Conservation (phyloP, 108 stramenopile species). For the Discostella stelligeroides region DNA sequence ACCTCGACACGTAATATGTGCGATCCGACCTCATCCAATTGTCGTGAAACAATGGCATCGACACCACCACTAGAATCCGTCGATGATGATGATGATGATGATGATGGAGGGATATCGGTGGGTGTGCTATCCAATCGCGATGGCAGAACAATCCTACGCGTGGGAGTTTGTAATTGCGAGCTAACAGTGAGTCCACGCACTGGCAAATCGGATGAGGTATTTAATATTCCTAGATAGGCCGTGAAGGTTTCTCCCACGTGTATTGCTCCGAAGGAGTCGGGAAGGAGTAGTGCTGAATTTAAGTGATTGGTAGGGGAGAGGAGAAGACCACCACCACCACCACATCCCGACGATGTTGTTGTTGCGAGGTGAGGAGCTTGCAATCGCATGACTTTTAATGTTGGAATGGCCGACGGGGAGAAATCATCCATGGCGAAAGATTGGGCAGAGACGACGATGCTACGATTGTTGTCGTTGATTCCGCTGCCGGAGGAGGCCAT, state of each 20-base stretch:
- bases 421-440: constrained; percentile 26
- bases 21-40: constrained; percentile 79
- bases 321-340: not conserved
- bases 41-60: constrained; percentile 79
- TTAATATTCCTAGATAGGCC: constrained; percentile 81
- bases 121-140: constrained; percentile 55
- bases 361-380: constrained; percentile 75
- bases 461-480: too few relatives aligned
- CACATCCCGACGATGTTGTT: constrained; percentile 11
- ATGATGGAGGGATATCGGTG: constrained; percentile 16
- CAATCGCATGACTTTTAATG: constrained; percentile 86
- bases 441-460: not conserved
- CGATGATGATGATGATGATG: too few relatives aligned
- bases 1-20: constrained; percentile 88
- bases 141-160: constrained; percentile 62
- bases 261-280: constrained; percentile 82
- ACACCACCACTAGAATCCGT: constrained; percentile 59
- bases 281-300: constrained; percentile 64
- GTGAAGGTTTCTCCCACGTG: constrained; percentile 85
- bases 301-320: constrained; percentile 43
- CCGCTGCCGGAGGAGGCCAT: too few relatives aligned
- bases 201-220: constrained; percentile 48
- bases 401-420: constrained; percentile 63
- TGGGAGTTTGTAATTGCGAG: constrained; percentile 83
- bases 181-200: constrained; percentile 66